Conservation (phyloP, 345 rosid genomes). For the Gossypium raimondii region DNA sequence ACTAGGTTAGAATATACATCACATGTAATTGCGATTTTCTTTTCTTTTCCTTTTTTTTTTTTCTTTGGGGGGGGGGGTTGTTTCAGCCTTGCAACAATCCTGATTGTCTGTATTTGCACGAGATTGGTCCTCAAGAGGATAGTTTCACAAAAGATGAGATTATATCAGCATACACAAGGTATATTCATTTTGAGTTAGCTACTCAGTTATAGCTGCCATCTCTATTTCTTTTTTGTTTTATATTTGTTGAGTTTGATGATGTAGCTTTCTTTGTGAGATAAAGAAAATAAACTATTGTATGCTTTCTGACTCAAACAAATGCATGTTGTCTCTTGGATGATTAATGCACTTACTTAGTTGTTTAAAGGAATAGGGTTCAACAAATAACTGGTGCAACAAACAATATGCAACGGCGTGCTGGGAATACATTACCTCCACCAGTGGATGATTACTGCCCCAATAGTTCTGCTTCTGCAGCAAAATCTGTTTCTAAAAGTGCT, state of each 20-base stretch:
- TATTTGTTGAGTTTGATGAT: too few species aligned
- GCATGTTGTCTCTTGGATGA: constrained; percentile 14
- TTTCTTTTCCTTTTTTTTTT: background rate
- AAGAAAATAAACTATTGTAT: too few species aligned
- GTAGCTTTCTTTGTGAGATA: too few species aligned
- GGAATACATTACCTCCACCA: constrained; percentile 74
- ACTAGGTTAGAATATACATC: too few species aligned
- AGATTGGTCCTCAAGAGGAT: constrained; percentile 84
- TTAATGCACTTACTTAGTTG: constrained; percentile 25
- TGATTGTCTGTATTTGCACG: constrained; percentile 91
- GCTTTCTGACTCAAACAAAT: too few species aligned
- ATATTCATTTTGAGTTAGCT: background rate
- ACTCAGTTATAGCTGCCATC: background rate
- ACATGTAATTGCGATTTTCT: background rate
- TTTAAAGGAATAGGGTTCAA: constrained; percentile 73
- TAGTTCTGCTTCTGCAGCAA: constrained; percentile 41
- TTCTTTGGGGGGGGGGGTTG: background rate
- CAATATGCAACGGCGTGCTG: constrained; percentile 49
- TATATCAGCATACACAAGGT: constrained; percentile 84
- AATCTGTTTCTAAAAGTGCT: constrained; percentile 40
- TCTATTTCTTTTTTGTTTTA: background rate
- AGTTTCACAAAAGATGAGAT: constrained; percentile 94
- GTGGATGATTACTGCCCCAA: constrained; percentile 51
- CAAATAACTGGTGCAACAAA: constrained; percentile 65
- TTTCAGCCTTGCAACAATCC: constrained; percentile 85